Evolutionary conservation across 176 grass and related monocot genomes (phyloP).

Genomic region (Triticum timopheevii): DNA sequence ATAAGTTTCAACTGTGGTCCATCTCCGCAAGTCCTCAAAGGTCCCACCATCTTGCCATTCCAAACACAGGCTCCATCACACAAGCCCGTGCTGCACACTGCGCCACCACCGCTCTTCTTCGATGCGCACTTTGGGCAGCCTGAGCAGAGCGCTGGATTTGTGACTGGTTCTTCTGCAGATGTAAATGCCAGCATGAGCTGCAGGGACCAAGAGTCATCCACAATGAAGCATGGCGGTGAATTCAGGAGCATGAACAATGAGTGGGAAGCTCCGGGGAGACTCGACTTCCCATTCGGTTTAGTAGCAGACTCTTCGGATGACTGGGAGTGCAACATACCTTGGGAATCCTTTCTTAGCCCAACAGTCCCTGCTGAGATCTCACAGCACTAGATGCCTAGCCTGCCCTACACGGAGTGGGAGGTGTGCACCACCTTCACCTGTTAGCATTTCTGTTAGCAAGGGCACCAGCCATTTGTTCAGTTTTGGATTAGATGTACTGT

Average conservation of each 20-base stretch:
- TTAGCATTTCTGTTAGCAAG: slow-evolving; percentile 60
- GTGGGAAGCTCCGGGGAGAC: slow-evolving; percentile 30
- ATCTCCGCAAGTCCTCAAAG: slow-evolving; percentile 29
- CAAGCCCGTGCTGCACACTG: slow-evolving; percentile 14
- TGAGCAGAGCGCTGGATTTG: slow-evolving; percentile 52
- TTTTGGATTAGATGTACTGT: slow-evolving; percentile 36
- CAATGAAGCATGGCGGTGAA: slow-evolving; percentile 17
- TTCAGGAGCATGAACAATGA: slow-evolving; percentile 44
- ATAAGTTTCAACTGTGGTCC: slow-evolving; percentile 40
- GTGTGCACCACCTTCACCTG: background rate
- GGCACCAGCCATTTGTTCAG: slow-evolving; percentile 26
- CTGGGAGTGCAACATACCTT: slow-evolving; percentile 74
- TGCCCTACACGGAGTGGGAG: slow-evolving; percentile 14
- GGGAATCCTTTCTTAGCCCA: slow-evolving; percentile 64
- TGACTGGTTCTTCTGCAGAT: slow-evolving; percentile 37
- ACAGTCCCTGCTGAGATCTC: slow-evolving; percentile 44
- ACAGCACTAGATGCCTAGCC: slow-evolving; percentile 26
- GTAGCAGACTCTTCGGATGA: slow-evolving; percentile 59
- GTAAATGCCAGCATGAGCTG: slow-evolving; percentile 22
- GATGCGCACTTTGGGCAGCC: slow-evolving; percentile 50
- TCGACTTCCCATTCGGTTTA: slow-evolving; percentile 62
- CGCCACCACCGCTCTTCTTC: slow-evolving; percentile 38
- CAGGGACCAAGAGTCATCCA: slow-evolving; percentile 27
- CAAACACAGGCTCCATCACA: slow-evolving; percentile 22
- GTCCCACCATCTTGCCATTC: slow-evolving; percentile 42